These are phyloP conservation scores for Arachis hypogaea DNA, from an alignment of 306 rosid species.

Conservation along the genomic window DNA sequence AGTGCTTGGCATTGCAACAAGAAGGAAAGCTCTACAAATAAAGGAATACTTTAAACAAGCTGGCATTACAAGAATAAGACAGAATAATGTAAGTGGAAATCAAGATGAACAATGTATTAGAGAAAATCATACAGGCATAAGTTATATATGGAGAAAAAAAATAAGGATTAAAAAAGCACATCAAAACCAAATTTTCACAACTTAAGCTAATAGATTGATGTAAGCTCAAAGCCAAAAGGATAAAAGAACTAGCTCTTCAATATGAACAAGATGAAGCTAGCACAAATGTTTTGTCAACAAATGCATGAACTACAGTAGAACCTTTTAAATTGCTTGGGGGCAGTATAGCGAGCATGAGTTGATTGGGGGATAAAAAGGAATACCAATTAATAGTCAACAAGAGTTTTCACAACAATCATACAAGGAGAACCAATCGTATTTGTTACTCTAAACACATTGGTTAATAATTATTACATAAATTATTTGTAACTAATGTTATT, in stretches of 20 bases:
- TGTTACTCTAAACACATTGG: background rate
- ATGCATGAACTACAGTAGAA: background rate
- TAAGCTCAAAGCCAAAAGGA: no score
- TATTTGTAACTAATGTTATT: background rate
- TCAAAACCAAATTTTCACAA: no score
- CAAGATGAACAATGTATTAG: no score
- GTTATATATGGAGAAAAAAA: no score
- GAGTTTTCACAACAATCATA: background rate
- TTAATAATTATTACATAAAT: background rate
- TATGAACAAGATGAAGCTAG: no score
- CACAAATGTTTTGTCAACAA: no score
- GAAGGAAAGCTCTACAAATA: slow-evolving; percentile 60
- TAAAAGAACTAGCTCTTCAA: no score
- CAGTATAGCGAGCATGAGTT: background rate
- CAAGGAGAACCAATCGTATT: background rate
- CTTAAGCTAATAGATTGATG: no score
- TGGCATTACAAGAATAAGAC: background rate
- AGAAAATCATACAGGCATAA: no score
- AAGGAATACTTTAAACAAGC: background rate
- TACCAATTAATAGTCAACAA: background rate
- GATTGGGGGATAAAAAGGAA: background rate
- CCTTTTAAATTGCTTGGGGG: background rate
- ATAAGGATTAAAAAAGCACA: no score
- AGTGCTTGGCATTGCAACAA: slow-evolving; percentile 59
- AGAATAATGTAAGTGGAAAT: no score